These are phyloP conservation scores for Escallonia rubra DNA, from an alignment of 129 eudicot genomes.

Conservation along the genomic window DNA sequence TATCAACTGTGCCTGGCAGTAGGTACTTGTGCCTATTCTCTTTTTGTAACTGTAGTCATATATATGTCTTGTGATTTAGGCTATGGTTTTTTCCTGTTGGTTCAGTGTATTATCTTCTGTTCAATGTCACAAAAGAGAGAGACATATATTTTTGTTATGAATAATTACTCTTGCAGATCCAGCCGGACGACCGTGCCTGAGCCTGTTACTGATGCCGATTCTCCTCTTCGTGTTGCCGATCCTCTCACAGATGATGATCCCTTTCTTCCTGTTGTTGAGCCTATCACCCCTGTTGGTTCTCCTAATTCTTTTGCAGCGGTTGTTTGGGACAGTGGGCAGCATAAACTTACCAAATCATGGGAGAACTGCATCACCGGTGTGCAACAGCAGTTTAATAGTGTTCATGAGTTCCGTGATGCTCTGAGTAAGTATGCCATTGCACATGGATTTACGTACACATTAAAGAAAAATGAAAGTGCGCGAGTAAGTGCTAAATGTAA, in stretches of 20 bases:
- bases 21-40: constrained; percentile 37
- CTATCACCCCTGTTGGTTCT: constrained; percentile 18
- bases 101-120: too few relatives aligned
- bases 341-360: constrained; percentile 66
- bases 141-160: too few relatives aligned
- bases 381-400: constrained; percentile 72
- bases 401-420: constrained; percentile 83
- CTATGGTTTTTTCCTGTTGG: too few relatives aligned
- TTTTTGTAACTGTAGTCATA: too few relatives aligned
- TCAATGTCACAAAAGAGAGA: too few relatives aligned
- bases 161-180: constrained; percentile 35
- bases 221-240: constrained; percentile 5
- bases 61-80: too few relatives aligned
- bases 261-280: constrained; percentile 31
- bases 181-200: constrained; percentile 79
- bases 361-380: constrained; percentile 79
- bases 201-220: constrained; percentile 37
- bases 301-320: too few relatives aligned
- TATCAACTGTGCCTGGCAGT: constrained; percentile 65
- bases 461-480: constrained; percentile 73
- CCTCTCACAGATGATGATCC: constrained; percentile 20
- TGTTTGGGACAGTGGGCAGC: constrained; percentile 51
- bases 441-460: constrained; percentile 78
- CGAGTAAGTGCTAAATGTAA: constrained; percentile 92
- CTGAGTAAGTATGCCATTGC: constrained; percentile 80